Percentiles rank a stretch among this genome's conserved stretches.
These are phyloP conservation scores for Vanilla planifolia DNA, from an alignment of 106 monocot species.

Conservation along the genomic window DNA sequence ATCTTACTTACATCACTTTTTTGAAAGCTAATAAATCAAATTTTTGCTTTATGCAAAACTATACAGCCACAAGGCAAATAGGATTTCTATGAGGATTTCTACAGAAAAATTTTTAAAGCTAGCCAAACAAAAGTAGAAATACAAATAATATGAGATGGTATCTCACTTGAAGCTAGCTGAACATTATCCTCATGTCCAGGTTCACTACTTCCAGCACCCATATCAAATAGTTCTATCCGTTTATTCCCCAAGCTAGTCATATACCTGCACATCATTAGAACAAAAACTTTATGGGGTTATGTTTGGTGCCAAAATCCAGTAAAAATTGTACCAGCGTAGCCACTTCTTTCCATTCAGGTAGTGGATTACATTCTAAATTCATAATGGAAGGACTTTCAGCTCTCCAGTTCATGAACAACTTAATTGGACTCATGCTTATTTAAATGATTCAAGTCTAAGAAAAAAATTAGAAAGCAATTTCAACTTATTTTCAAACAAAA, in stretches of 20 bases:
- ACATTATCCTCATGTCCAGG: conserved; percentile 65
- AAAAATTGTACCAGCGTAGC: background rate
- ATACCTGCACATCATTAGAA: conserved; percentile 42
- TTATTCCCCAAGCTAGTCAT: conserved; percentile 93
- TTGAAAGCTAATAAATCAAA: too few species aligned
- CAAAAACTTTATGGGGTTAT: background rate
- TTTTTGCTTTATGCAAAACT: too few species aligned
- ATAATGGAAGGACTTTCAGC: background rate
- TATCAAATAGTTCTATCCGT: conserved; percentile 93
- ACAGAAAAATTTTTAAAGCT: too few species aligned
- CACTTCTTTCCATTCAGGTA: background rate
- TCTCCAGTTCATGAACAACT: background rate
- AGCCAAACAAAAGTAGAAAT: too few species aligned
- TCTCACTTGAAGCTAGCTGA: conserved; percentile 80
- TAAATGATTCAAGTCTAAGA: too few species aligned
- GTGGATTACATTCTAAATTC: background rate
- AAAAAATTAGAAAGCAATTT: too few species aligned
- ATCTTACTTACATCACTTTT: too few species aligned
- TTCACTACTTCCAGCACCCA: conserved; percentile 66
- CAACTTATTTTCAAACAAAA: too few species aligned
- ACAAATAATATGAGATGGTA: too few species aligned
- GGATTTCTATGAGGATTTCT: too few species aligned
- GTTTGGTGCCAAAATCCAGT: background rate
- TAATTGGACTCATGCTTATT: background rate
- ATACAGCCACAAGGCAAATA: too few species aligned